Percentiles rank a stretch among this genome's conserved stretches.
Evolutionary conservation across 768 basidiomycete species (phyloP).

Genomic region (Leccinum ochraceum): DNA sequence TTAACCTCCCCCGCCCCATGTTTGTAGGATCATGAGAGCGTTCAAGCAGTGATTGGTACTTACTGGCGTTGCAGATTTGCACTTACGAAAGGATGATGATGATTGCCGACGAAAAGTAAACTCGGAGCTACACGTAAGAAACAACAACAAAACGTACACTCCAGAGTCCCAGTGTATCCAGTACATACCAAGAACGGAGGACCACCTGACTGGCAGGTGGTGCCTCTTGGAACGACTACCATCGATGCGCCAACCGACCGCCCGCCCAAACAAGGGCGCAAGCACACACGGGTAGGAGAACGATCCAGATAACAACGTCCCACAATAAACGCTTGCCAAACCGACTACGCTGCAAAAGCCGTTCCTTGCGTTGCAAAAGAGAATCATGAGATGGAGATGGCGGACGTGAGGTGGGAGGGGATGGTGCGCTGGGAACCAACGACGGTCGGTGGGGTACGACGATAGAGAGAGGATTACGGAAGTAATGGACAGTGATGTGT

Average conservation of each 20-base stretch:
- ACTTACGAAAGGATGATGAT: not conserved
- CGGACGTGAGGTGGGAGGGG: constrained; percentile 15
- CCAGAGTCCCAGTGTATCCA: constrained; percentile 6
- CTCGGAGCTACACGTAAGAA: constrained; percentile 1
- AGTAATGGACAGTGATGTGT: constrained; percentile 82
- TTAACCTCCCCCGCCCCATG: no score
- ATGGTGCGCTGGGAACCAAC: constrained; percentile 23
- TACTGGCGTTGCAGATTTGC: not conserved
- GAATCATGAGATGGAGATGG: constrained; percentile 52
- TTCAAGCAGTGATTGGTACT: no score
- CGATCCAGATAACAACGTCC: constrained; percentile 83
- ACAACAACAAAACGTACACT: not conserved
- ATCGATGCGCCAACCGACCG: constrained; percentile 51
- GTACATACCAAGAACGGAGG: not conserved
- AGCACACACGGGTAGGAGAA: constrained; percentile 60
- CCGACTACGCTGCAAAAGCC: constrained; percentile 73
- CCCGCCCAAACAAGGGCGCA: constrained; percentile 58
- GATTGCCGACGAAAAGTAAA: not conserved
- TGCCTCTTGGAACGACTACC: constrained; percentile 40
- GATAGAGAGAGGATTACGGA: constrained; percentile 82
- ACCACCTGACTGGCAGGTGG: constrained; percentile 12
- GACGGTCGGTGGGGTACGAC: constrained; percentile 59
- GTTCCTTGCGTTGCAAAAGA: constrained; percentile 84
- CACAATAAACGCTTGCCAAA: constrained; percentile 72
- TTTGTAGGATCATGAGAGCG: not conserved